Conservation (phyloP, 495 filamentous ascomycete species). For the Pseudevernia furfuracea region DNA sequence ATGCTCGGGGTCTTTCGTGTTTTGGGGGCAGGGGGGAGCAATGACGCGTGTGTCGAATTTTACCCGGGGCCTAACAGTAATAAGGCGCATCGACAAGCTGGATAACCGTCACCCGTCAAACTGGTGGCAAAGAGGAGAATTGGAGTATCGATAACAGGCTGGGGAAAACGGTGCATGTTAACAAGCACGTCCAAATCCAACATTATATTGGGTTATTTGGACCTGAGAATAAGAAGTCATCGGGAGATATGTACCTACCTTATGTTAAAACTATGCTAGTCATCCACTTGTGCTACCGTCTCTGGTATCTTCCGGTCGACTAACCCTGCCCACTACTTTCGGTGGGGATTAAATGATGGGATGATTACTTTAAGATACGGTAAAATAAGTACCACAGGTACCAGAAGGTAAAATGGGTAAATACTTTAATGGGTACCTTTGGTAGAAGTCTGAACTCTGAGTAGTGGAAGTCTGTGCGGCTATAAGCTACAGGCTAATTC, state of each 20-base stretch:
- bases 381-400: neutral
- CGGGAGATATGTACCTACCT: conserved; percentile 11
- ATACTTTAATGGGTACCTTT: no score
- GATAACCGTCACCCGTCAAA: neutral
- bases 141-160: neutral
- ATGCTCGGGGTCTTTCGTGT: neutral
- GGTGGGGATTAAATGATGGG: neutral
- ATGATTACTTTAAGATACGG: no score
- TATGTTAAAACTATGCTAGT: conserved; percentile 11
- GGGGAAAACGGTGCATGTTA: neutral
- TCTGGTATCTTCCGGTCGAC: conserved; percentile 7
- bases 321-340: conserved; percentile 4
- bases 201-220: no score
- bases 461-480: conserved; percentile 15
- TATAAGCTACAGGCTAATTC: conserved; percentile 12
- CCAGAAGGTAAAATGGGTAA: no score
- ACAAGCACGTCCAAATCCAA: neutral
- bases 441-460: conserved; percentile 1
- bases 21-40: neutral
- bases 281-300: conserved; percentile 1
- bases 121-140: neutral
- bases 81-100: neutral
- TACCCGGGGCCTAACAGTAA: neutral
- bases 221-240: neutral
- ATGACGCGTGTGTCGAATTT: neutral